Percentiles rank a stretch among this genome's conserved stretches.
Evolutionary conservation across 116 monocot genomes (phyloP).

Genomic region (Trichopus zeylanicus): DNA sequence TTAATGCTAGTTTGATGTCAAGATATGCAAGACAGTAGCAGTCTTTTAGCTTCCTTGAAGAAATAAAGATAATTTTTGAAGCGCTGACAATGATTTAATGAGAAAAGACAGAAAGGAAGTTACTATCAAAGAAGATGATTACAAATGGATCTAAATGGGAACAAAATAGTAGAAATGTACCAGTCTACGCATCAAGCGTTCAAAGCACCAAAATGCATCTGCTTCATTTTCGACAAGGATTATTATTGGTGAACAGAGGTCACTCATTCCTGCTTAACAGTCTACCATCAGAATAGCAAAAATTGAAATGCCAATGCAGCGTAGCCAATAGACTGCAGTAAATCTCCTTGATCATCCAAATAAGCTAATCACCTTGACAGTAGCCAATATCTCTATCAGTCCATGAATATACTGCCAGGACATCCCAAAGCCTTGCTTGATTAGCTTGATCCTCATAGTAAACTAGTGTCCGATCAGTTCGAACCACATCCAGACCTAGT

Average conservation of each 20-base stretch:
- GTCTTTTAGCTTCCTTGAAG: background rate
- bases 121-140: no score
- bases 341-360: no score
- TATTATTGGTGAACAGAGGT: conserved; percentile 87
- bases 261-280: conserved; percentile 82
- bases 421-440: conserved; percentile 77
- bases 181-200: conserved; percentile 80
- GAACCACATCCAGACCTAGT: conserved; percentile 80
- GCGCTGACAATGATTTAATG: no score
- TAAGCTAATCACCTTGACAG: conserved; percentile 76
- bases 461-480: conserved; percentile 77
- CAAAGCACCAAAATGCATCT: conserved; percentile 99
- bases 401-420: conserved; percentile 91
- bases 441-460: conserved; percentile 70
- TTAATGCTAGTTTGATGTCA: no score
- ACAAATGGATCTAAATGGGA: no score
- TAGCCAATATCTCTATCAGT: conserved; percentile 85
- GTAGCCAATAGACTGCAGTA: background rate
- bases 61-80: background rate
- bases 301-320: background rate
- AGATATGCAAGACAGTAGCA: no score
- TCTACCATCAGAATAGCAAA: conserved; percentile 10
- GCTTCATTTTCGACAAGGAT: conserved; percentile 89
- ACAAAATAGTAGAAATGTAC: conserved; percentile 24
- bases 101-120: no score